These are phyloP conservation scores for Laburnicola sp. DNA, from an alignment of 2,329 filamentous ascomycete species.

Conservation along the genomic window DNA sequence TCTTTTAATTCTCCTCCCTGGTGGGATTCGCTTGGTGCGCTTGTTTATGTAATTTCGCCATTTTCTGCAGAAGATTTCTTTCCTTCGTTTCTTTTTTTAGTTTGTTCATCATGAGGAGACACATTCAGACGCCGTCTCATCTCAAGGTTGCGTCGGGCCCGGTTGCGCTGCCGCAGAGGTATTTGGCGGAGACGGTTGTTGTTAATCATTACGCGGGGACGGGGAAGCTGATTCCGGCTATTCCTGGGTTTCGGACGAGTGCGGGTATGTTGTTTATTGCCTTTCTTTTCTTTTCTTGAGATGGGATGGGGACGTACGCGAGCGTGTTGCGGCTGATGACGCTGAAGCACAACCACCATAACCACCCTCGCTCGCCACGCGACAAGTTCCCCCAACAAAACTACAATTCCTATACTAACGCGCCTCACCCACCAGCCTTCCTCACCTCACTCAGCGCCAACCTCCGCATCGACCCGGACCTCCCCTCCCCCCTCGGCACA, in stretches of 20 bases:
- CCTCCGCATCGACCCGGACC: slow-evolving; percentile 64
- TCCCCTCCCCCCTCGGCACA: slow-evolving; percentile 65
- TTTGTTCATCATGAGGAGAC: slow-evolving; percentile 4
- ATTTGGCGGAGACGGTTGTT: slow-evolving; percentile 32
- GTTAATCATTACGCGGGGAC: slow-evolving; percentile 40
- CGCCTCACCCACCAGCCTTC: too few species aligned
- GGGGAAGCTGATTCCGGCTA: slow-evolving; percentile 43
- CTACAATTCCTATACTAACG: too few species aligned
- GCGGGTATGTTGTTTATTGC: slow-evolving; percentile 39
- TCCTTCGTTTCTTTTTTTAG: background rate
- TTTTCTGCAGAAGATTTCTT: background rate
- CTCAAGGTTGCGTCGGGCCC: slow-evolving; percentile 39
- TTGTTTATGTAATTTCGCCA: slow-evolving; percentile 4
- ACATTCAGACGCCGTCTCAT: slow-evolving; percentile 39
- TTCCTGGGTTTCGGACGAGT: slow-evolving; percentile 45
- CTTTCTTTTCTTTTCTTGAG: slow-evolving; percentile 14
- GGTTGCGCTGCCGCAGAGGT: slow-evolving; percentile 29
- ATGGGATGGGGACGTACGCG: slow-evolving; percentile 21
- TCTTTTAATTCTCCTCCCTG: slow-evolving; percentile 4
- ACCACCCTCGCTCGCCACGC: too few species aligned
- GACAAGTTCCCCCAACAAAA: too few species aligned
- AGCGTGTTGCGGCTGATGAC: slow-evolving; percentile 13
- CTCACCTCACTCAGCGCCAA: slow-evolving; percentile 81
- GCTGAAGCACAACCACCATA: too few species aligned
- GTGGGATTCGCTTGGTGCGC: slow-evolving; percentile 3